Base-by-base conservation (phyloP, 2,329 filamentous ascomycete genomes). In the Penicillium hesseltinei region DNA sequence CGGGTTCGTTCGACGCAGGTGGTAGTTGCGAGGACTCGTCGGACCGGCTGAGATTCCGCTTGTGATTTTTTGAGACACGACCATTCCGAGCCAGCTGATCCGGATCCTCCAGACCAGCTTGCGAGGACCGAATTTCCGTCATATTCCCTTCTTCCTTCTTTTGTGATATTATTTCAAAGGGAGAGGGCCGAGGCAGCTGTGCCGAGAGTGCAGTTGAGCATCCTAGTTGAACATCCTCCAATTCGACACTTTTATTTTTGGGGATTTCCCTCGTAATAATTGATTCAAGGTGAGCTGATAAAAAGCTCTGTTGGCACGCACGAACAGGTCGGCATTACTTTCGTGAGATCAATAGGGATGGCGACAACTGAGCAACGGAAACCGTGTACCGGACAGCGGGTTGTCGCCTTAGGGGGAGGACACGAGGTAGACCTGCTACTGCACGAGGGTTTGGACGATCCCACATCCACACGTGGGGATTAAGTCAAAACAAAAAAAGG, bases 311-410 rank as follows among this genome's bases (percentile, higher is more conserved):
- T 49, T 52, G 56, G 48, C 55, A 64, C 54, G 55, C 62, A 68
- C 62, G 67, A 70, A 64, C 59, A 62, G 53, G 60, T 63, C 70
- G 54, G 69, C 71, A 73, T 73, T 71, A 71, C 71, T 71, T 58
- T 64, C 53, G 57, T 53, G 51, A 45, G 56, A 57, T 53, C 60
- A 42, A 54, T 58, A 45, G 54, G 27, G 46, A 54, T 58, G 59
- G 62, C 56, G 57, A 64, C 54, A 45, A 48, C 31, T 51, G 42
- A 35, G 29, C 40, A 52, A 33, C 29, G 54, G 46, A 53, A 58
- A 60, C 63, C 62, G 65, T 68, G 69, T 72, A 60, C 66, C 66
- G 61, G 69, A 69, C 66, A 69, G 60, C 66, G 67, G 66, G 56
- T 53, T 53, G 35, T 50, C 54, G 61, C 46, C 52, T 55, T 53